Evolutionary conservation across 1,284 basidiomycete species (phyloP).

Genomic region (Trichosporon sp.): DNA sequence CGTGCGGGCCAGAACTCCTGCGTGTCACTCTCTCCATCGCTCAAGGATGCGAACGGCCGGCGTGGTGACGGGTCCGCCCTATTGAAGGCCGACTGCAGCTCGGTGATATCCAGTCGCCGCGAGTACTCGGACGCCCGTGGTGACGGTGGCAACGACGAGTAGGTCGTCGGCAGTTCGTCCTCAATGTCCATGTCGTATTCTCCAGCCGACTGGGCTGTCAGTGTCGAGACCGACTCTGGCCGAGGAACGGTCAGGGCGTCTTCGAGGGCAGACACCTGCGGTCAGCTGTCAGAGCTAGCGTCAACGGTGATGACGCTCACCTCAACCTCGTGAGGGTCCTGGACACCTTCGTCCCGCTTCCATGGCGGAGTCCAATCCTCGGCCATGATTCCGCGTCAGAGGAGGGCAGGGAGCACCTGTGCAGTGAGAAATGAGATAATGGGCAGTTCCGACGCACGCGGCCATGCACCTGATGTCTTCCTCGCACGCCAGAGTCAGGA

Average conservation of each 20-base stretch:
- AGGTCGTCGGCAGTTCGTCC: conserved; percentile 35
- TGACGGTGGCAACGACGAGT: conserved; percentile 51
- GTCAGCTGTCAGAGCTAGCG: background rate
- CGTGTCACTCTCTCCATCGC: conserved; percentile 21
- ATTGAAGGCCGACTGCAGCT: conserved; percentile 17
- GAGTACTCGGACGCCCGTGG: conserved; percentile 31
- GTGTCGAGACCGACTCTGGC: conserved; percentile 1
- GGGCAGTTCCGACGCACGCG: background rate
- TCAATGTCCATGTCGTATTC: conserved; percentile 9
- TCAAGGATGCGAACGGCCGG: background rate
- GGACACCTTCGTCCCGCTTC: conserved; percentile 11
- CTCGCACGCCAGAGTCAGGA: background rate
- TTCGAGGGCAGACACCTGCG: conserved; percentile 20
- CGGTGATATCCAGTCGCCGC: conserved; percentile 7
- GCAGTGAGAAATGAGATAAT: background rate
- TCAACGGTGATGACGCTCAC: background rate
- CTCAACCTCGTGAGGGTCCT: conserved; percentile 23
- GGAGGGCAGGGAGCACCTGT: background rate
- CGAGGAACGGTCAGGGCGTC: conserved; percentile 9
- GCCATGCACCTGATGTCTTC: background rate
- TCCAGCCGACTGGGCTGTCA: background rate
- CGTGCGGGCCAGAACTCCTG: conserved; percentile 31
- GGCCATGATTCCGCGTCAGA: background rate
- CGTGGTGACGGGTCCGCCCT: conserved; percentile 9
- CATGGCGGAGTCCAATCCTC: conserved; percentile 13